Percentiles rank a stretch among this genome's conserved stretches.
phyloP scores from a whole-genome alignment of 345 rosid genomes.

The Salix dunnii region DNA sequence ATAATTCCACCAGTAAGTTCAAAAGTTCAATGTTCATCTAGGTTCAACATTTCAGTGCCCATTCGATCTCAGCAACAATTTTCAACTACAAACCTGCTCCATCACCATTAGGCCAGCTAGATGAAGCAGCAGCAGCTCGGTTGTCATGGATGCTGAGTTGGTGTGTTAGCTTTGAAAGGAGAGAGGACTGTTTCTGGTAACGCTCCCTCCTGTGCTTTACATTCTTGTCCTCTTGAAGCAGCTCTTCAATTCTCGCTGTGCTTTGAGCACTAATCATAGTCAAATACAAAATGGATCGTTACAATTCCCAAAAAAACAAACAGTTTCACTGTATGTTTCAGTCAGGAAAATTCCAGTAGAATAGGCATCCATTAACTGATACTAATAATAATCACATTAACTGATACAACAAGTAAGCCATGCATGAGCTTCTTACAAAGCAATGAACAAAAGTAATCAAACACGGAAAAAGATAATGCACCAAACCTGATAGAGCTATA shows the following conservation, averaged over 20 bases:
- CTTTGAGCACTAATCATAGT: slow-evolving; percentile 57
- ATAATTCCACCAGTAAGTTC: not conserved
- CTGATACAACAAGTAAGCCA: not conserved
- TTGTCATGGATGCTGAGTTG: slow-evolving; percentile 86
- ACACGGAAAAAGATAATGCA: not conserved
- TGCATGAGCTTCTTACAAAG: not conserved
- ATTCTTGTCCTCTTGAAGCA: slow-evolving; percentile 88
- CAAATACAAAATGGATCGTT: not conserved
- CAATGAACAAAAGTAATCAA: not conserved
- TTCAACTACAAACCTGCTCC: slow-evolving; percentile 40
- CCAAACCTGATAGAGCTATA: slow-evolving; percentile 83
- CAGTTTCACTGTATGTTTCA: not conserved
- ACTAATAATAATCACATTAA: not conserved
- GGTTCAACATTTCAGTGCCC: too few relatives aligned
- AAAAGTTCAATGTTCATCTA: not conserved
- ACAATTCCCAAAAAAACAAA: not conserved
- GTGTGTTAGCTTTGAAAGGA: slow-evolving; percentile 76
- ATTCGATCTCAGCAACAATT: not conserved
- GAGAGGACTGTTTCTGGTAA: slow-evolving; percentile 72
- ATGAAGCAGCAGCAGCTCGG: slow-evolving; percentile 80
- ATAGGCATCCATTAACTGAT: not conserved
- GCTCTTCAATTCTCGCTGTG: slow-evolving; percentile 66
- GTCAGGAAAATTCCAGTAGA: not conserved
- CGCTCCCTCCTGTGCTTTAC: slow-evolving; percentile 72
- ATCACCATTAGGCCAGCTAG: slow-evolving; percentile 57